Base-by-base conservation (phyloP, 257 asterid species). In the Capsicum rhomboideum region DNA sequence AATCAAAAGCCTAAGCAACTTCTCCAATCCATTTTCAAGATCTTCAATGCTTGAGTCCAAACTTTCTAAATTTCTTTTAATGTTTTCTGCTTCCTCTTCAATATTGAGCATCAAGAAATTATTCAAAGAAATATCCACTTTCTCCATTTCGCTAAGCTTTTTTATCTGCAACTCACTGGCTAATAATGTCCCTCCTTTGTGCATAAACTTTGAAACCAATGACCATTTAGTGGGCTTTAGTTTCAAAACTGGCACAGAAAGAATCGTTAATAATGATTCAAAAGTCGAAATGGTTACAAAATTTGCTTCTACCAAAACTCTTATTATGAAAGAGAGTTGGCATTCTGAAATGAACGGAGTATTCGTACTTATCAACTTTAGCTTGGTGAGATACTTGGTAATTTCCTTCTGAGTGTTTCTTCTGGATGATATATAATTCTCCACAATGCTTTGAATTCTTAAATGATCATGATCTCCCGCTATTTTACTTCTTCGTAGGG, bases 131-230 rank as follows among this genome's bases (percentile, higher is more conserved):
- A 50, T 64, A 44, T 86, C 89, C 1, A 86, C 86, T 13, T 49
- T 82, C 83, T 84, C 89, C 84, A 88, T 2, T 42, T 88, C 89
- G 31, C 82, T 79, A 54, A 79, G 10, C 20, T 37, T 84, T 14
- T 58, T 31, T 26, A 31, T 75, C 11, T 28, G 79, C 11, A 69
- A 84, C 44, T 83, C 81, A 49, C 21, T 13, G 14, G 75, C 75
- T 11, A 87, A 18, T 4, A 10, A 40, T 40, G 44, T 64, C 28
- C 87, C 88, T 72, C 87, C 86, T 72, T 71, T 88, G 18, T 82
- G 59, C 55, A 88, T 40, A 37, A 88, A 79, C 75, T 72, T 88
- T 14, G 88, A 82, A 40, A 86, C 89, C 88, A 88, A 56, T 31
- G 83, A 61, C 88, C 90, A 82, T 20, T 74, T 46, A 23, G 26